A percentile compares a stretch with the other conserved stretches of the same genome.
Evolutionary conservation across 345 rosid genomes (phyloP).

Genomic region (Euphorbia pulcherrima): DNA sequence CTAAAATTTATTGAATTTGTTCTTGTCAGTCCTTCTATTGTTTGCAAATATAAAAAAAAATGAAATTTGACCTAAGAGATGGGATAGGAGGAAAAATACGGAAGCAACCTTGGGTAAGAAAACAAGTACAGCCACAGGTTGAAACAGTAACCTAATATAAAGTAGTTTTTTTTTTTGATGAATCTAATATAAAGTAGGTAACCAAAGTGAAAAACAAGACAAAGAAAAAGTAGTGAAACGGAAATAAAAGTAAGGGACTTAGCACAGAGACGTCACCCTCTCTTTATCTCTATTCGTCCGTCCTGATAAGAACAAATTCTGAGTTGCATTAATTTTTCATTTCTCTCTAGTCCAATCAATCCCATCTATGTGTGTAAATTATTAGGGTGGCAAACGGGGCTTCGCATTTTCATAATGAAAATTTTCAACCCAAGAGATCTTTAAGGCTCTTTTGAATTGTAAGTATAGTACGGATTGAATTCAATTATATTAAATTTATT

Average conservation of each 20-base stretch:
- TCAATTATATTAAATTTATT: too few species aligned
- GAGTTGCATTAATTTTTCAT: conserved; percentile 12
- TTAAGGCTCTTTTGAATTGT: too few species aligned
- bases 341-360: conserved; percentile 19
- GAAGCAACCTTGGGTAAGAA: neutral
- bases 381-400: too few species aligned
- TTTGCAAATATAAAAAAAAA: too few species aligned
- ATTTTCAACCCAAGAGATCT: too few species aligned
- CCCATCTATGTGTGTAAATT: neutral
- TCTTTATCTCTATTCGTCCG: neutral
- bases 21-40: too few species aligned
- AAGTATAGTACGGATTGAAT: too few species aligned
- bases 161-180: too few species aligned
- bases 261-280: neutral
- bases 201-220: conserved; percentile 15
- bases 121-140: too few species aligned
- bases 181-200: neutral
- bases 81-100: neutral
- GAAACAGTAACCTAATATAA: conserved; percentile 1
- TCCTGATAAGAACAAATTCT: conserved; percentile 29
- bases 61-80: too few species aligned
- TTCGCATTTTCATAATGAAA: too few species aligned
- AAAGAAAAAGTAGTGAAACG: conserved; percentile 21
- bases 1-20: too few species aligned
- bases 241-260: conserved; percentile 26